phyloP scores from a whole-genome alignment of 441 rosid genomes.

The Syzygium malaccense region DNA sequence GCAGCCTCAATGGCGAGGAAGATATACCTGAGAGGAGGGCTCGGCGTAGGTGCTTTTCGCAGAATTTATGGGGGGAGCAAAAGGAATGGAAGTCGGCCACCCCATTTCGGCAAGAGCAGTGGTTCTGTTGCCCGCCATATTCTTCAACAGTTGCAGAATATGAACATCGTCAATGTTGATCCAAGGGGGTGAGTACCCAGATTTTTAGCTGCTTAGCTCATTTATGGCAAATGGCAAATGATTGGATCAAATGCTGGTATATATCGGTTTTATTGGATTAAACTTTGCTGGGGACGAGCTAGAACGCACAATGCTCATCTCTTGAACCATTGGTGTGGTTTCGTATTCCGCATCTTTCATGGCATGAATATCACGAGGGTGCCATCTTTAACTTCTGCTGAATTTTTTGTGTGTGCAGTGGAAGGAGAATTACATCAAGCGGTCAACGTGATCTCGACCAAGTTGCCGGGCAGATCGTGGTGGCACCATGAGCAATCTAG shows the following conservation, averaged over 20 bases:
- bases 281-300: not conserved
- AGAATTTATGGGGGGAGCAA: slow-evolving; percentile 93
- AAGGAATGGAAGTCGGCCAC: slow-evolving; percentile 94
- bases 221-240: not conserved
- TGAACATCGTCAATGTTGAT: slow-evolving; percentile 64
- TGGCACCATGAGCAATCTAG: slow-evolving; percentile 8
- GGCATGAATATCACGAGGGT: not conserved
- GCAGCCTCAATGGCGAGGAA: slow-evolving; percentile 93
- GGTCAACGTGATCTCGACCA: slow-evolving; percentile 86
- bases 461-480: slow-evolving; percentile 63
- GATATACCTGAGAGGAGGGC: slow-evolving; percentile 81
- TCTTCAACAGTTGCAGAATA: slow-evolving; percentile 65
- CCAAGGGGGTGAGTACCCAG: slow-evolving; percentile 57
- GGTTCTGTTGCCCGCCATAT: slow-evolving; percentile 82
- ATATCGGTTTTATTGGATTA: not conserved
- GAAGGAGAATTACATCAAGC: slow-evolving; percentile 67
- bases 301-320: not conserved
- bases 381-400: not conserved
- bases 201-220: not conserved
- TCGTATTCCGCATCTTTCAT: not conserved
- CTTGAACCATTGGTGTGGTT: not conserved
- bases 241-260: not conserved
- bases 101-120: slow-evolving; percentile 85
- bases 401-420: slow-evolving; percentile 22
- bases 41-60: slow-evolving; percentile 82